Evolutionary conservation across 1,284 basidiomycete species (phyloP), one percentile per base, ranked within the genome.

Genomic region (Phylloboletellus chloephorus): DNA sequence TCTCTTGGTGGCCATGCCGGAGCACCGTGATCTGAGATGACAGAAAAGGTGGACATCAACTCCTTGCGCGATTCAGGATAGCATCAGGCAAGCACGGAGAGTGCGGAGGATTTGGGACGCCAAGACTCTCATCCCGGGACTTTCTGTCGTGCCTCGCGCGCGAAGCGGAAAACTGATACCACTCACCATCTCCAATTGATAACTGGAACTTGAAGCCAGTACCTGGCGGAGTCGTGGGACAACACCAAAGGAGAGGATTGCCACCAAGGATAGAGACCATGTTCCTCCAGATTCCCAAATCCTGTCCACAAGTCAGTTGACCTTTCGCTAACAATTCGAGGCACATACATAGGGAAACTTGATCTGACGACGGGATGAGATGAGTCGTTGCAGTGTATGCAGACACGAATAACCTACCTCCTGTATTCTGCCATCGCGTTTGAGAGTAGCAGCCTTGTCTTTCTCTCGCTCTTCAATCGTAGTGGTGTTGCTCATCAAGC

Each of bases 381-480:
- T 61, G 12, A 45, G 36, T 21, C 11, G 21, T 24, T 38, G 38
- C 2, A 40, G 3, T 9, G 31, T 5, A 23, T 33, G 26, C 23
- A 34, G n/a, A 41, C 24, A 30, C 11, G 31, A 31, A 31, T 30
- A 20, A 56, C 72, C 19, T 48, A 87, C 86, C 66, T 92, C 87
- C 39, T 74, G 77, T 47, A 98, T 86, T 64, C 87, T 88, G 2
- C 94, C 95, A 45, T 86, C 69, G 10, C 88, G 77, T 32, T 92
- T 79, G 52, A 98, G 74, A 0, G 81, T 88, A 4, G 89, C 84
- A 0, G 83, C 90, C 61, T 88, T 92, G 58, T 98, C 93, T 67
- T 97, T 97, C 63, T 98, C 96, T 89, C 91, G 96, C 1, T 88
- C 82, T 67, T 98, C 95, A 43, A 98, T 96, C 0, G 95, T 98